phyloP scores from a whole-genome alignment of 441 rosid species.

The Gossypium lobatum region DNA sequence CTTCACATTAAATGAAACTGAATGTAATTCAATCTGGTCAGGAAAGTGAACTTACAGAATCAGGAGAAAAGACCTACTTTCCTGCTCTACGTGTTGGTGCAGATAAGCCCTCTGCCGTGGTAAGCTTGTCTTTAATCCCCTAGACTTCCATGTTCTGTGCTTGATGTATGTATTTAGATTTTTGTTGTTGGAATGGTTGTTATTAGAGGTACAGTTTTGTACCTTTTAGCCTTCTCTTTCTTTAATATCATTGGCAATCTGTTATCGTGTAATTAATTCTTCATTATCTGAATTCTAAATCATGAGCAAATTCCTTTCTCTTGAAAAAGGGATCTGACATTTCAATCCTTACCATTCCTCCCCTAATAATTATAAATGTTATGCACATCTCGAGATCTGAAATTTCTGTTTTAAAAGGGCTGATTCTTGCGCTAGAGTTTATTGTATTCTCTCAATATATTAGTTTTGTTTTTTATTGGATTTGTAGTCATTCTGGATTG shows the following conservation, averaged over 20 bases:
- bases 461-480: constrained; percentile 20
- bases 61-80: constrained; percentile 83
- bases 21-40: constrained; percentile 28
- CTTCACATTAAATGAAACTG: not conserved
- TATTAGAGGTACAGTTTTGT: not conserved
- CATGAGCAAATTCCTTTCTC: not conserved
- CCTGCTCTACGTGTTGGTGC: constrained; percentile 69
- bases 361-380: not conserved
- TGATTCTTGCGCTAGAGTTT: not conserved
- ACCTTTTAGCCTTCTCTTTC: not conserved
- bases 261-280: not conserved
- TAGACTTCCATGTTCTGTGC: constrained; percentile 9
- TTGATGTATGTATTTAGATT: not conserved
- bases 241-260: not conserved
- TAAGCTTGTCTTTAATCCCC: constrained; percentile 31
- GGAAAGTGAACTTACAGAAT: constrained; percentile 59
- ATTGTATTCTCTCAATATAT: not conserved
- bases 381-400: not conserved
- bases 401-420: not conserved
- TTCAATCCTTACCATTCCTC: constrained; percentile 7
- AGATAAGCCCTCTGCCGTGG: constrained; percentile 69
- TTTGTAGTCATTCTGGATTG: constrained; percentile 86
- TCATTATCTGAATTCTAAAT: not conserved
- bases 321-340: not conserved
- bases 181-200: not conserved